Conservation (phyloP, 1,139 yeast species). For the Candida sp. region DNA sequence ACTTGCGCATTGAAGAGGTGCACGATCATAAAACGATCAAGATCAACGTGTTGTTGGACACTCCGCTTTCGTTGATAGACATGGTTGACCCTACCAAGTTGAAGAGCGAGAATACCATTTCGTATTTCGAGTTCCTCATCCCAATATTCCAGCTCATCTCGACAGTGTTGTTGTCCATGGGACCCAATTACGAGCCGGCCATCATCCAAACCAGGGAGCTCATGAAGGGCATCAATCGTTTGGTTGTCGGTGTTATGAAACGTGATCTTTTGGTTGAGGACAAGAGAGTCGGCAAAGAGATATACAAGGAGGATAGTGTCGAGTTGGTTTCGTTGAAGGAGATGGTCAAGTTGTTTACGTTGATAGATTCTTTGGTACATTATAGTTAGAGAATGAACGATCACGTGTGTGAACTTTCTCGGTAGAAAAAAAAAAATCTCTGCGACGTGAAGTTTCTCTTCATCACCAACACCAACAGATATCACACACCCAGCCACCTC, state of each 20-base stretch:
- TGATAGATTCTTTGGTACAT: slow-evolving; percentile 58
- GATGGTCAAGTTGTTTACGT: slow-evolving; percentile 58
- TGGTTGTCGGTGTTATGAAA: slow-evolving; percentile 72
- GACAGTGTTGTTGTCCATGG: slow-evolving; percentile 75
- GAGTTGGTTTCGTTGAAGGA: slow-evolving; percentile 43
- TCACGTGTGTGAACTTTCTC: slow-evolving; percentile 2
- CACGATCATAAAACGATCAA: slow-evolving; percentile 30
- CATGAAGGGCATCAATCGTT: slow-evolving; percentile 54
- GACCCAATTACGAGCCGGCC: slow-evolving; percentile 75
- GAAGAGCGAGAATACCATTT: slow-evolving; percentile 33
- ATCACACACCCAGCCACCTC: not conserved
- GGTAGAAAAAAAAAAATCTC: too few relatives aligned
- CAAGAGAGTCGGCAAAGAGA: slow-evolving; percentile 18
- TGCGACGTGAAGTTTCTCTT: slow-evolving; percentile 1
- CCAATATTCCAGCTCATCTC: slow-evolving; percentile 79
- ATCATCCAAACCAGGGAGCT: slow-evolving; percentile 57
- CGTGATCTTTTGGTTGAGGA: slow-evolving; percentile 57
- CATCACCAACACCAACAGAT: not conserved
- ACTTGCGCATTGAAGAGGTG: slow-evolving; percentile 32
- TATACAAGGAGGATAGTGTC: slow-evolving; percentile 23
- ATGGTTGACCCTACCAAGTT: slow-evolving; percentile 21
- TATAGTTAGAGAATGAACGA: not conserved
- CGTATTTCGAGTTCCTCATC: slow-evolving; percentile 71
- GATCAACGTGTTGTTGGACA: slow-evolving; percentile 54
- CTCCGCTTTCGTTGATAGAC: slow-evolving; percentile 44